Base-by-base conservation (phyloP, 805 yeast genomes). In the Sugiyamaella lignohabitans region DNA sequence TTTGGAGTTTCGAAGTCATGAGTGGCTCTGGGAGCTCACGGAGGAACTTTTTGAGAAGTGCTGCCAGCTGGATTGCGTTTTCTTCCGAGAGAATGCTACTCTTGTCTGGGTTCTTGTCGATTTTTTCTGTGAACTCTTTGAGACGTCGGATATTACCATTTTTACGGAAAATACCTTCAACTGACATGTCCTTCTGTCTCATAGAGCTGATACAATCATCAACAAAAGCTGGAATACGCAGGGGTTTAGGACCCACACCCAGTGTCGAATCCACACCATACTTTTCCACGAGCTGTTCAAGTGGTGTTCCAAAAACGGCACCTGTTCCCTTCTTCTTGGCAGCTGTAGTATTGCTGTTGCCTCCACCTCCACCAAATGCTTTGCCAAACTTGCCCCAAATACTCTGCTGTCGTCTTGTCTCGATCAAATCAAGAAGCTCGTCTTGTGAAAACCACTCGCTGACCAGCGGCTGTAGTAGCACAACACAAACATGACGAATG, bases 21-120 rank as follows among this genome's bases (percentile, higher is more conserved):
- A 93, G 69, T 1, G 98, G 98, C 58, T 82, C 88, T 1, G 98
- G 98, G 63, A 93, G 70, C 48, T 89, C 97, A 59, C 99, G 75
- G 41, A 89, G 67, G 71, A 88, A 93, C 65, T 86, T 88, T 65
- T 93, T 93, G 69, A 93, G 69, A 53, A 93, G 68, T 0, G 98
- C 98, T 0, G 98, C 95, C 43, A 93, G 69, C 66, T 93, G 98
- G 38, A 93, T 86, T 0, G 95, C 89, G 44, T 80, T 82, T 62
- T 91, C 96, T 44, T 69, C 73, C 19, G 79, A 72, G 32, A 88
- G 73, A 55, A 81, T 80, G 0, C 94, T 93, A 5, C 81, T 74
- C 47, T 72, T 76, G 19, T 79, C 74, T 1, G 96, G 95, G 54
- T 76, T 72, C 39, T 74, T 70, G 65, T 93, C 93, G 53, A 91